Percentiles rank a stretch among this genome's conserved stretches.
These are phyloP conservation scores for Coemansia sp. DNA, from an alignment of 192 early-diverging fungal species.

Conservation along the genomic window DNA sequence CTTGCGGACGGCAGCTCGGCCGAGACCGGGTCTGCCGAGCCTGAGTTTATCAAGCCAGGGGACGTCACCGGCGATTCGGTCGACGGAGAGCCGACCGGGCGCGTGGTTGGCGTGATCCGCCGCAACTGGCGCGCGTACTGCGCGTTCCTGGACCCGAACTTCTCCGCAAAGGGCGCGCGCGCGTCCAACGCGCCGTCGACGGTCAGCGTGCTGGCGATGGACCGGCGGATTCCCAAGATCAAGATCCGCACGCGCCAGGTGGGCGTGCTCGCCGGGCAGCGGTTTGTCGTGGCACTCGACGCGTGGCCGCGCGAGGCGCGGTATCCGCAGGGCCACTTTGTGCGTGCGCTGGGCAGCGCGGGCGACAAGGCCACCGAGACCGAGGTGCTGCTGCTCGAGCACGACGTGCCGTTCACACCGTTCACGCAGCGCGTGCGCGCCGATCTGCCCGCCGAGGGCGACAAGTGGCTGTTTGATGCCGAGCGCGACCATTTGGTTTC, in stretches of 20 bases:
- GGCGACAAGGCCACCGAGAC: constrained; percentile 96
- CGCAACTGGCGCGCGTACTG: constrained; percentile 95
- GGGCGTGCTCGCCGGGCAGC: constrained; percentile 67
- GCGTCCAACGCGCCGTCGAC: constrained; percentile 52
- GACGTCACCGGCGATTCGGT: constrained; percentile 16
- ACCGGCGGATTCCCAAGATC: constrained; percentile 92
- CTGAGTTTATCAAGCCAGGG: constrained; percentile 20
- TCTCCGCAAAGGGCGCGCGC: constrained; percentile 56
- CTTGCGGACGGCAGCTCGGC: background rate
- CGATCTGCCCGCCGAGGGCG: constrained; percentile 86
- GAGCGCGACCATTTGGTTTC: constrained; percentile 57
- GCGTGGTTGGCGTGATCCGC: constrained; percentile 90
- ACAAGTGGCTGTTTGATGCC: constrained; percentile 77
- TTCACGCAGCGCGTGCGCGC: constrained; percentile 85
- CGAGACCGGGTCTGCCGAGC: background rate
- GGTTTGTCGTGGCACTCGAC: constrained; percentile 94
- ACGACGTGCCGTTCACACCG: constrained; percentile 92
- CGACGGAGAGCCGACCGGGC: constrained; percentile 72
- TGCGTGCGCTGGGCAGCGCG: constrained; percentile 84
- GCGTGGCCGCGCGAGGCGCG: constrained; percentile 77
- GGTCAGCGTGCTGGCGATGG: constrained; percentile 85
- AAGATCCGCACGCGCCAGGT: constrained; percentile 90
- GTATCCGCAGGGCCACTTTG: constrained; percentile 91
- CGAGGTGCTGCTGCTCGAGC: constrained; percentile 93
- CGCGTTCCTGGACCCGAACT: constrained; percentile 80